Base-by-base conservation (phyloP, 2,329 filamentous ascomycete genomes). In the Pestalotiopsis sp. region DNA sequence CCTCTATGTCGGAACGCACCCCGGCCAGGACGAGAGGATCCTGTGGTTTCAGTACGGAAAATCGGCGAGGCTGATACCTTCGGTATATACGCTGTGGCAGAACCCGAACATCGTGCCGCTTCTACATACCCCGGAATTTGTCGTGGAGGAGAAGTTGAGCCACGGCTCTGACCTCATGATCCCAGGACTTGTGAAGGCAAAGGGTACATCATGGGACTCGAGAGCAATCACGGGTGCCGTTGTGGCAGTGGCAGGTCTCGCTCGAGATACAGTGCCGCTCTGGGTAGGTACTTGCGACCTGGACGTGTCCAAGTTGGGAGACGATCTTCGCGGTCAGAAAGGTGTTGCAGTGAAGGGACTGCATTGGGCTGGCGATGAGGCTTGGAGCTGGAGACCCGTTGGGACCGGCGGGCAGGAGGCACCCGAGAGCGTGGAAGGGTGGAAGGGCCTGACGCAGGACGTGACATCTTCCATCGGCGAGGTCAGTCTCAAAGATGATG, bases 131-230 rank as follows among this genome's bases (percentile, higher is more conserved):
- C 89, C 88, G 4, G 82, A 84, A 11, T 84, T 89, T 27, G 87
- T 90, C 3, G 86, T 92, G 74, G 68, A 69, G 27, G 83, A 86
- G 70, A 92, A 91, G 78, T 80, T 92, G 9, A 87, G 86, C 68
- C 84, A 85, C 7, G 90, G 90, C 4, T 90, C 90, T 23, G 90
- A 92, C 77, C 80, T 92, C 62, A 92, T 92, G 90, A 91, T 87
- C 1, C 90, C 90, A 2, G 90, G 90, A 9, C 79, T 92, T 14
- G 86, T 89, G 36, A 85, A 69, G 61, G 17, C 67, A 6, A 56
- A 87, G 66, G 89, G 90, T 1, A 89, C 90, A 12, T 89, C 90
- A 2, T 92, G 91, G 74, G 88, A 89, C 4, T 73, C 80, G 45
- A 82, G 82, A 61, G 90, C 90, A 2, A 87, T 83, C 65, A 87